These are phyloP conservation scores for Exophiala bonariae DNA, from an alignment of 2,329 filamentous ascomycete species.

Conservation along the genomic window DNA sequence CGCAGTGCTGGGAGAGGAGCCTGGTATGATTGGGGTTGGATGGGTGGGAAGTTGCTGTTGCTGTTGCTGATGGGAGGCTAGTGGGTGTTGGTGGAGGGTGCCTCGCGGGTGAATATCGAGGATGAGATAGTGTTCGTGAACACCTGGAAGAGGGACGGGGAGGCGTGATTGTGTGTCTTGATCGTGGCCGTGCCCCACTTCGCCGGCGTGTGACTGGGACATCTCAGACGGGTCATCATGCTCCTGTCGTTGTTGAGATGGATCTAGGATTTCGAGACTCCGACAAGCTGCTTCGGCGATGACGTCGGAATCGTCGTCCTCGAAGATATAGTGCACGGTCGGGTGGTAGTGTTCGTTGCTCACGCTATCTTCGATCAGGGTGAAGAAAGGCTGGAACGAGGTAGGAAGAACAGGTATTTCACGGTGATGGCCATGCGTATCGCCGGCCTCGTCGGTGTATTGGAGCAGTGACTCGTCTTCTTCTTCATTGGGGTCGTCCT, in stretches of 20 bases:
- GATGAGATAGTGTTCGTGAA: constrained; percentile 58
- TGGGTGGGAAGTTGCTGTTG: not conserved
- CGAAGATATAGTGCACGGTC: constrained; percentile 86
- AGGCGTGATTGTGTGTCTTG: constrained; percentile 36
- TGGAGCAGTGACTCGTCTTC: constrained; percentile 2
- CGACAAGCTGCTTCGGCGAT: constrained; percentile 66
- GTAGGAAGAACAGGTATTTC: constrained; percentile 40
- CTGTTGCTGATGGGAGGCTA: constrained; percentile 35
- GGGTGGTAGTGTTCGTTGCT: constrained; percentile 78
- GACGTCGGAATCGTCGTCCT: constrained; percentile 81
- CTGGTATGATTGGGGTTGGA: not conserved
- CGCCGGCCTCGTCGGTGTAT: constrained; percentile 12
- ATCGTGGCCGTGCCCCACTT: constrained; percentile 23
- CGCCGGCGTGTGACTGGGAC: constrained; percentile 4
- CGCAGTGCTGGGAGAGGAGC: constrained; percentile 32
- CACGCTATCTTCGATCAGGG: constrained; percentile 74
- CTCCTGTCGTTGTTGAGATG: constrained; percentile 23
- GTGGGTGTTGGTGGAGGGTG: constrained; percentile 21
- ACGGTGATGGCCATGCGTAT: constrained; percentile 15
- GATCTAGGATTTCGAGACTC: constrained; percentile 44
- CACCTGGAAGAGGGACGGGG: constrained; percentile 47
- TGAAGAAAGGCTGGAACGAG: constrained; percentile 78
- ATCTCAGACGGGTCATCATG: constrained; percentile 4
- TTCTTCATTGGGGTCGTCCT: constrained; percentile 12
- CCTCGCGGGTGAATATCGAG: constrained; percentile 51